A percentile compares a stretch with the other conserved stretches of the same genome.
Evolutionary conservation across 257 asterid genomes (phyloP).

Genomic region (Apocynum venetum): DNA sequence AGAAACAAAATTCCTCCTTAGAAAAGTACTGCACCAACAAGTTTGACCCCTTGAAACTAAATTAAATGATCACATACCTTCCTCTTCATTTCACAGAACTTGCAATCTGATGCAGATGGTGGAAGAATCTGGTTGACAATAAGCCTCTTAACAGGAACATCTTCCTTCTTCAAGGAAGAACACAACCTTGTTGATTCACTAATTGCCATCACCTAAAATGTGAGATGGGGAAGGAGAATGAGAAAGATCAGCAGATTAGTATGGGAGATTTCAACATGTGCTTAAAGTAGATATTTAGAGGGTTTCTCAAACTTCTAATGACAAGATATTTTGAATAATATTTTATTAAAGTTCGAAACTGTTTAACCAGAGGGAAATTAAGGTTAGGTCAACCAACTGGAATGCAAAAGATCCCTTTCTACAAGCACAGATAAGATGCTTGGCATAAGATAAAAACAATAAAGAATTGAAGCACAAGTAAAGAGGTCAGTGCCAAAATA

Average conservation of each 20-base stretch:
- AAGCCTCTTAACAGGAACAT: conserved; percentile 89
- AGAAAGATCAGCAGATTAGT: not conserved
- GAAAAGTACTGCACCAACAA: not conserved
- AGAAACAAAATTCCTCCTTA: not conserved
- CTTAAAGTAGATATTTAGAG: not conserved
- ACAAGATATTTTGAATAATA: not conserved
- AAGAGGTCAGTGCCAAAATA: not conserved
- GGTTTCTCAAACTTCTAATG: not conserved
- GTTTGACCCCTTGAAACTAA: not conserved
- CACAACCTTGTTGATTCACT: conserved; percentile 92
- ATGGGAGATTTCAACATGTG: not conserved
- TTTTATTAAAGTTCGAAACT: not conserved
- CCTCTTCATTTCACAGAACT: conserved; percentile 88
- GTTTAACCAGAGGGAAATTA: not conserved
- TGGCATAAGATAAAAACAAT: not conserved
- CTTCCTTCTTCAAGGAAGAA: conserved; percentile 80
- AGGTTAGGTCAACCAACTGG: not conserved
- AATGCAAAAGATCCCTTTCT: not conserved
- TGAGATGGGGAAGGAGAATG: not conserved
- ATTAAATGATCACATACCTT: conserved; percentile 46
- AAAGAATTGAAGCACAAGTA: not conserved
- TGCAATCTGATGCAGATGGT: conserved; percentile 87
- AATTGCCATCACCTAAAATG: conserved; percentile 84
- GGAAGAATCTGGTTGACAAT: conserved; percentile 91
- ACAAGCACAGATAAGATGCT: not conserved